Percentiles rank a stretch among this genome's conserved stretches.
These are phyloP conservation scores for Monosporozyma aquatica DNA, from an alignment of 805 yeast genomes.

Conservation along the genomic window DNA sequence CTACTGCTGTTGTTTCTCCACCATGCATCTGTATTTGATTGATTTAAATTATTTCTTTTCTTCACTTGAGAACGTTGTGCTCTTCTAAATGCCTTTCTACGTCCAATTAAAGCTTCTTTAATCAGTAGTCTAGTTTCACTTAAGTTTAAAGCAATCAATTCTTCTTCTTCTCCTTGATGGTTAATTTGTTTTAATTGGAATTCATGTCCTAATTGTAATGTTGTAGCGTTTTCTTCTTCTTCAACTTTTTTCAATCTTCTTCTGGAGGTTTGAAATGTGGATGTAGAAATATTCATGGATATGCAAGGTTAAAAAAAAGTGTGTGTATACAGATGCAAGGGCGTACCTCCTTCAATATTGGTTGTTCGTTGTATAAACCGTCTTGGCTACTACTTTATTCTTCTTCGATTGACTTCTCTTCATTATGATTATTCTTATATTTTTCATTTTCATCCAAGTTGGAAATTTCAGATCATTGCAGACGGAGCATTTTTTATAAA, in stretches of 20 bases:
- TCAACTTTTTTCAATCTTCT: slow-evolving; percentile 58
- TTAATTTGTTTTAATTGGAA: slow-evolving; percentile 73
- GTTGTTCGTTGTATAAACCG: too few relatives aligned
- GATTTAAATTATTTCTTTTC: slow-evolving; percentile 14
- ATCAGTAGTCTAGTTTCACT: slow-evolving; percentile 86
- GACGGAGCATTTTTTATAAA: too few relatives aligned
- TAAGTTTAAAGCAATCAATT: slow-evolving; percentile 74
- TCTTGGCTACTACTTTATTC: too few relatives aligned
- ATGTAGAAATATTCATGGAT: slow-evolving; percentile 80
- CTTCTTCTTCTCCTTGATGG: slow-evolving; percentile 69
- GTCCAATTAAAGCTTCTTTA: slow-evolving; percentile 78
- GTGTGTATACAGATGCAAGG: too few relatives aligned
- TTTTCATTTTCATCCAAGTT: too few relatives aligned
- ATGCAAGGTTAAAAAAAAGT: background rate
- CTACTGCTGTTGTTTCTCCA: slow-evolving; percentile 11
- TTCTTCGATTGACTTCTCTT: too few relatives aligned
- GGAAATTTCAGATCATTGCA: too few relatives aligned
- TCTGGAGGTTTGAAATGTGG: slow-evolving; percentile 78
- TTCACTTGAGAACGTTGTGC: slow-evolving; percentile 15
- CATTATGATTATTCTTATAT: too few relatives aligned
- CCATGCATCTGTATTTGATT: slow-evolving; percentile 12
- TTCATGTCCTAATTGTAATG: slow-evolving; percentile 84
- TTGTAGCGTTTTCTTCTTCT: slow-evolving; percentile 89
- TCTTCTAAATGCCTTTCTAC: slow-evolving; percentile 46
- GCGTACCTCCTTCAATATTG: background rate